These are phyloP conservation scores for Trichoderma breve DNA, from an alignment of 2,329 filamentous ascomycete genomes.

Conservation along the genomic window DNA sequence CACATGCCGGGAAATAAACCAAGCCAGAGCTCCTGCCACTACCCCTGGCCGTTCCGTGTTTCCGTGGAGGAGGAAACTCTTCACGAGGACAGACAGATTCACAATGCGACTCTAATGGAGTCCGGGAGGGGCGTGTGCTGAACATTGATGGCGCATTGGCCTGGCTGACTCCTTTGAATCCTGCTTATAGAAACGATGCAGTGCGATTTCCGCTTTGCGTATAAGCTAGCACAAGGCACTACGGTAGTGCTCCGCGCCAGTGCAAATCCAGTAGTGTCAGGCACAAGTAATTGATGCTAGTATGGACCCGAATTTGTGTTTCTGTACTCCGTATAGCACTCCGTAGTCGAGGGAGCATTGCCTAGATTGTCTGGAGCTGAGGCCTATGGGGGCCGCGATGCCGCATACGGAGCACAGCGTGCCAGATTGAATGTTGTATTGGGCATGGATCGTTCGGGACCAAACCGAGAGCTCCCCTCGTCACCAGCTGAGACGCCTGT, in stretches of 20 bases:
- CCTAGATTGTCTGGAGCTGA: not conserved
- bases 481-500: not conserved
- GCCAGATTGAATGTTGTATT: constrained; percentile 7
- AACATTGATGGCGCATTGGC: not conserved
- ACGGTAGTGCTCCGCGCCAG: not conserved
- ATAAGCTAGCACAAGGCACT: not conserved
- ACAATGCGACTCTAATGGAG: not conserved
- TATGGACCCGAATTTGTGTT: not conserved
- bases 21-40: not conserved
- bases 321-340: not conserved
- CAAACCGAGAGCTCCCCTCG: not conserved
- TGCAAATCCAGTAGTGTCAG: not conserved
- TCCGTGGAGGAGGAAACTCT: not conserved
- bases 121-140: not conserved
- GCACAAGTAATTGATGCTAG: not conserved
- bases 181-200: not conserved
- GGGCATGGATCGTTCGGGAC: not conserved
- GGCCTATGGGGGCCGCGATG: not conserved
- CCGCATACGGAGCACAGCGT: not conserved
- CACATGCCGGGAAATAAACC: not conserved
- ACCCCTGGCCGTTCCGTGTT: not conserved
- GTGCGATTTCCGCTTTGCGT: not conserved
- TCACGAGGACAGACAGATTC: not conserved
- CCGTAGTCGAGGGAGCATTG: not conserved
- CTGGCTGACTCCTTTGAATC: not conserved